Percentiles rank a stretch among this genome's conserved stretches.
phyloP scores from a whole-genome alignment of 2,329 filamentous ascomycete genomes.

The Aspergillus brunneoviolaceus region DNA sequence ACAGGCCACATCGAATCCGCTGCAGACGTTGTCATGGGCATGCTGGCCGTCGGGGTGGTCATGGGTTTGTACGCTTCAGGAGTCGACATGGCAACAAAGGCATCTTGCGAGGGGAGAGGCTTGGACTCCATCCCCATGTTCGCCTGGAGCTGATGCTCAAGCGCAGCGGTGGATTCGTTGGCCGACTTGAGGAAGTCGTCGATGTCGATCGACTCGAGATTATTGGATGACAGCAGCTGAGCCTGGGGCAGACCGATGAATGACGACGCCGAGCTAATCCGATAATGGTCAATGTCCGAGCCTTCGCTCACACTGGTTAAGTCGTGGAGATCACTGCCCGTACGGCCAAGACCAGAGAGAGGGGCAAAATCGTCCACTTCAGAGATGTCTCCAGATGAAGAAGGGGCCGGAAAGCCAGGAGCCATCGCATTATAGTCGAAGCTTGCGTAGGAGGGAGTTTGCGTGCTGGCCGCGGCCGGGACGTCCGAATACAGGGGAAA shows the following conservation, averaged over 20 bases:
- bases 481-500: conserved; percentile 44
- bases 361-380: conserved; percentile 48
- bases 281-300: conserved; percentile 43
- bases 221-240: conserved; percentile 41
- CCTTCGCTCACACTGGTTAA: conserved; percentile 43
- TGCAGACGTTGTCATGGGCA: conserved; percentile 27
- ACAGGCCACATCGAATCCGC: conserved; percentile 36
- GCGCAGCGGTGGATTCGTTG: conserved; percentile 40
- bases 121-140: conserved; percentile 39
- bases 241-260: conserved; percentile 43
- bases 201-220: conserved; percentile 43
- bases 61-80: conserved; percentile 24
- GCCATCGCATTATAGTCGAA: conserved; percentile 45
- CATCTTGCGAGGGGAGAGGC: conserved; percentile 29
- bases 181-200: conserved; percentile 46
- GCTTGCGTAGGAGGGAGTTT: conserved; percentile 48
- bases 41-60: conserved; percentile 16
- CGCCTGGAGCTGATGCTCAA: conserved; percentile 42
- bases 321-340: conserved; percentile 37
- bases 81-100: conserved; percentile 29
- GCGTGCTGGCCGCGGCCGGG: conserved; percentile 42
- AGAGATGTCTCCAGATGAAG: conserved; percentile 51
- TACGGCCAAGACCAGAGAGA: conserved; percentile 30
- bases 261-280: conserved; percentile 45
- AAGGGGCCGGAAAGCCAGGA: conserved; percentile 42